These are phyloP conservation scores for Kurtzmaniella quercitrusa DNA, from an alignment of 1,139 yeast species.

Conservation along the genomic window DNA sequence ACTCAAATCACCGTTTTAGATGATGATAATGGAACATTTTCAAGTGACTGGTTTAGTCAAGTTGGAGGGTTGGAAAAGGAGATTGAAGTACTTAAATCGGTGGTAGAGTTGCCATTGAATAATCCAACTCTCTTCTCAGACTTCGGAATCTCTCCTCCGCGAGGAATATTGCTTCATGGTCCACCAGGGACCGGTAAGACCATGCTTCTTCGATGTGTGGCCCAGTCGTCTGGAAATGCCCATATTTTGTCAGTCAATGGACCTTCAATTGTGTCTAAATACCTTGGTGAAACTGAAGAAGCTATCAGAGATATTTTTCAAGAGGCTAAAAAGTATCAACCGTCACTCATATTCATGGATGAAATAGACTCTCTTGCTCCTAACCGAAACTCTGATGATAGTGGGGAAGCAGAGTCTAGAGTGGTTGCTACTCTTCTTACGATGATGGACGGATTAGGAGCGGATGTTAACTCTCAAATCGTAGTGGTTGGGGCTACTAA, in stretches of 20 bases:
- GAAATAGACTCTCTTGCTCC: slow-evolving; percentile 93
- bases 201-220: slow-evolving; percentile 78
- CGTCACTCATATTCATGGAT: slow-evolving; percentile 82
- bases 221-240: slow-evolving; percentile 60
- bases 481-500: slow-evolving; percentile 82
- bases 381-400: slow-evolving; percentile 71
- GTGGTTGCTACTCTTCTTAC: slow-evolving; percentile 86
- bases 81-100: slow-evolving; percentile 55
- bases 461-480: slow-evolving; percentile 47
- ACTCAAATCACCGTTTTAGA: slow-evolving; percentile 20
- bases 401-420: slow-evolving; percentile 85
- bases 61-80: slow-evolving; percentile 80
- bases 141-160: slow-evolving; percentile 87
- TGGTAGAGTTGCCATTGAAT: slow-evolving; percentile 77
- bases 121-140: slow-evolving; percentile 73
- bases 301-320: slow-evolving; percentile 74
- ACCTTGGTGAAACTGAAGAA: slow-evolving; percentile 89
- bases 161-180: slow-evolving; percentile 88
- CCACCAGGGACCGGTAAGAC: slow-evolving; percentile 99
- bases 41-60: slow-evolving; percentile 13
- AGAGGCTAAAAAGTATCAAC: slow-evolving; percentile 83
- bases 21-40: not conserved
- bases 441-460: slow-evolving; percentile 85
- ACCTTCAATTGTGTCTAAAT: slow-evolving; percentile 87
- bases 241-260: slow-evolving; percentile 86